These are phyloP conservation scores for Ilex asprella DNA, from an alignment of 257 asterid genomes.

Conservation along the genomic window DNA sequence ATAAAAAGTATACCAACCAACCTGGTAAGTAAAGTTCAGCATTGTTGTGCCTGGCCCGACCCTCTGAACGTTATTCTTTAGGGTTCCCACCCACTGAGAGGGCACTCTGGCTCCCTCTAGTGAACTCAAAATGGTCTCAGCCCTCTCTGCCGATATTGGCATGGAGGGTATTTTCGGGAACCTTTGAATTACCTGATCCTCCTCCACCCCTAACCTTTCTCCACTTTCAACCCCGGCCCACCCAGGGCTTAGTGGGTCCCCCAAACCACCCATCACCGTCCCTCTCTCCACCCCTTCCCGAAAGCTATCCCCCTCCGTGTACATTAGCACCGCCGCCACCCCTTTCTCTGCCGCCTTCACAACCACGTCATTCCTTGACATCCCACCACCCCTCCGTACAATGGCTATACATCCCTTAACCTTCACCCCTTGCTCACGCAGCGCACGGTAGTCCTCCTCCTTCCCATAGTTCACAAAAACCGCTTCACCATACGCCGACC, in stretches of 20 bases:
- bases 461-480: slow-evolving; percentile 75
- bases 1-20: slow-evolving; percentile 16
- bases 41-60: slow-evolving; percentile 77
- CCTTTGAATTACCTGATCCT: slow-evolving; percentile 39
- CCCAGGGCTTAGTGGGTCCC: slow-evolving; percentile 94
- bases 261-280: slow-evolving; percentile 79
- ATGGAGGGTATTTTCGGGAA: slow-evolving; percentile 77
- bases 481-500: slow-evolving; percentile 57
- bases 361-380: slow-evolving; percentile 66
- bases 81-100: slow-evolving; percentile 41
- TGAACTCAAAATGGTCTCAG: slow-evolving; percentile 45
- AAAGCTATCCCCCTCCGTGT: slow-evolving; percentile 50
- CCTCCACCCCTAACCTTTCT: slow-evolving; percentile 48
- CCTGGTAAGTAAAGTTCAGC: slow-evolving; percentile 80
- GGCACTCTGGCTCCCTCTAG: slow-evolving; percentile 55
- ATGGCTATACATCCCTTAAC: slow-evolving; percentile 72
- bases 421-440: slow-evolving; percentile 40
- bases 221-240: slow-evolving; percentile 68
- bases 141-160: slow-evolving; percentile 72
- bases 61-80: slow-evolving; percentile 22
- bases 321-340: slow-evolving; percentile 77
- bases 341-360: slow-evolving; percentile 77
- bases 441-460: slow-evolving; percentile 57
- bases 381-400: slow-evolving; percentile 64
- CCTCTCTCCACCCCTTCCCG: slow-evolving; percentile 87